Percentiles rank a stretch among this genome's conserved stretches.
Evolutionary conservation across 2,329 filamentous ascomycete genomes (phyloP).

Genomic region (Pestalotiopsis sp.): DNA sequence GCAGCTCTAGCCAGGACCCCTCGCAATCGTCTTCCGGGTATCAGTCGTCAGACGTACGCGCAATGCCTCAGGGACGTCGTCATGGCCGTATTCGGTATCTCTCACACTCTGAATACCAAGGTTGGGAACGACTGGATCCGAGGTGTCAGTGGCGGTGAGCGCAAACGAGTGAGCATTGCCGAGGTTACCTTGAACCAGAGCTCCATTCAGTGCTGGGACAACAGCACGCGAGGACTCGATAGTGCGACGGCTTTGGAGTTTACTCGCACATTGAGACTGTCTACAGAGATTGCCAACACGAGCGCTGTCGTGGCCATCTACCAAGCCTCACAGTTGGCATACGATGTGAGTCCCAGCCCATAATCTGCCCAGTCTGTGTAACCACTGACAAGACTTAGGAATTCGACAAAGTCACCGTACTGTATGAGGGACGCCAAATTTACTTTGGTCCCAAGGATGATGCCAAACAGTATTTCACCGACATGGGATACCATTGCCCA

Average conservation of each 20-base stretch:
- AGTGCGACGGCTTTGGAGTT: conserved; percentile 76
- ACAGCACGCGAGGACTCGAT: conserved; percentile 73
- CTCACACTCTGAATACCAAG: conserved; percentile 63
- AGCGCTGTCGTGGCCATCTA: conserved; percentile 16
- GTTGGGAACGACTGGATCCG: conserved; percentile 70
- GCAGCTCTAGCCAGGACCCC: conserved; percentile 62
- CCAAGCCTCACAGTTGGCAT: conserved; percentile 1
- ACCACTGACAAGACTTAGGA: not conserved
- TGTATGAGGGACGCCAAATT: conserved; percentile 67
- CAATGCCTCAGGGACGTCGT: conserved; percentile 44
- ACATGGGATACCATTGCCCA: conserved; percentile 61
- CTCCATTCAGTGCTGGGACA: conserved; percentile 66
- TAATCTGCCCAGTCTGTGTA: not conserved
- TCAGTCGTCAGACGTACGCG: conserved; percentile 50
- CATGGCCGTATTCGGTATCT: conserved; percentile 63
- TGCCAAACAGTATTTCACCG: conserved; percentile 62
- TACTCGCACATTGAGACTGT: conserved; percentile 62
- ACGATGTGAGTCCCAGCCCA: not conserved
- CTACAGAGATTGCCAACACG: conserved; percentile 1
- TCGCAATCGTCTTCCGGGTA: conserved; percentile 58
- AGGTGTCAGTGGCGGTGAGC: conserved; percentile 73
- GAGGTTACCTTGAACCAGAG: conserved; percentile 58
- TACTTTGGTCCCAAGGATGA: conserved; percentile 61
- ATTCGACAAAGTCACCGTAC: conserved; percentile 44
- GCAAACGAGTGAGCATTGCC: conserved; percentile 65